A percentile compares a stretch with the other conserved stretches of the same genome.
These are phyloP conservation scores for Fusarium hainanense DNA, from an alignment of 2,329 filamentous ascomycete genomes.

Conservation along the genomic window DNA sequence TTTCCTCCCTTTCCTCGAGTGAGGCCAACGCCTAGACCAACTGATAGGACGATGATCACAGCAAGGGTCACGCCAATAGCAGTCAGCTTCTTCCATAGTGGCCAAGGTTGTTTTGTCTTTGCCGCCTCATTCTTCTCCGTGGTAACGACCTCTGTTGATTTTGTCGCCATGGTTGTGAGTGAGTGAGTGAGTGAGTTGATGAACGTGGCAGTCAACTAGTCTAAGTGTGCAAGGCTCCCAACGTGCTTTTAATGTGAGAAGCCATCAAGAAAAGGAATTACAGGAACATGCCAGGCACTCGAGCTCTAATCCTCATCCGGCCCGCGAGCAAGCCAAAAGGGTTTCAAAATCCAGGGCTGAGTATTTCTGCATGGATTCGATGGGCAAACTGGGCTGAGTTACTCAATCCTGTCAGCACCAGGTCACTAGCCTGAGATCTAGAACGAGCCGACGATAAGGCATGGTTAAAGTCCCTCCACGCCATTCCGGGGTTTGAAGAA, in stretches of 20 bases:
- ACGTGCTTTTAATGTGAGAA: constrained; percentile 10
- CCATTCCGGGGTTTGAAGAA: background rate
- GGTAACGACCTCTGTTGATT: constrained; percentile 4
- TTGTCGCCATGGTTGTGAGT: constrained; percentile 12
- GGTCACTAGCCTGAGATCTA: constrained; percentile 19
- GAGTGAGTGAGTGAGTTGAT: background rate
- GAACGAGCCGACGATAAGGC: constrained; percentile 22
- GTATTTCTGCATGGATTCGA: constrained; percentile 23
- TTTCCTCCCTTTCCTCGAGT: constrained; percentile 47
- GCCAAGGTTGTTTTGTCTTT: constrained; percentile 38
- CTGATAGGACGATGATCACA: constrained; percentile 57
- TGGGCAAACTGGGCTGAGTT: constrained; percentile 13
- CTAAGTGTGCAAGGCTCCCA: background rate
- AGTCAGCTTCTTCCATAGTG: constrained; percentile 49
- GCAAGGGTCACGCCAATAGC: constrained; percentile 41
- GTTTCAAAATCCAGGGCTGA: constrained; percentile 26
- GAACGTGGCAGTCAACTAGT: background rate
- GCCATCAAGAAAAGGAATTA: background rate
- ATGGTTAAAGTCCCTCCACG: background rate
- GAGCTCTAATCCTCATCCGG: constrained; percentile 33
- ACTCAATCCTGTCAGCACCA: constrained; percentile 18
- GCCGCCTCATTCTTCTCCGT: constrained; percentile 12
- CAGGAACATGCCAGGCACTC: constrained; percentile 22
- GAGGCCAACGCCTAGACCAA: constrained; percentile 69
- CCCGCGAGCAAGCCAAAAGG: background rate